Conservation (phyloP, 1,139 yeast species). For the Geotrichum candidum region DNA sequence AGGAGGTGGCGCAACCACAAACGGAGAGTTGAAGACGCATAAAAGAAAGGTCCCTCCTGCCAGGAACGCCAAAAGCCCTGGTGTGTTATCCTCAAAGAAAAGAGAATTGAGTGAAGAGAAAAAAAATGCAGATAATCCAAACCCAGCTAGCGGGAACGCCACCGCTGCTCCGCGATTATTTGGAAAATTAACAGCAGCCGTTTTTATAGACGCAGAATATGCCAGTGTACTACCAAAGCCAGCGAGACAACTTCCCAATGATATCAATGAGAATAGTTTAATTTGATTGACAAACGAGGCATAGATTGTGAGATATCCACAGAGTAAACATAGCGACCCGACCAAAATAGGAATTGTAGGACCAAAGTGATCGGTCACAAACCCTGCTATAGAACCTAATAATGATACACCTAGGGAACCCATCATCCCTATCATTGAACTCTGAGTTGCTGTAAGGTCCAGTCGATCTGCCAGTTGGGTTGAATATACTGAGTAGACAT, state of each 20-base stretch:
- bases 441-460: slow-evolving; percentile 48
- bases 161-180: slow-evolving; percentile 34
- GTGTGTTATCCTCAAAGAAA: slow-evolving; percentile 33
- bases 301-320: slow-evolving; percentile 28
- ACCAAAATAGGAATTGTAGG: slow-evolving; percentile 42
- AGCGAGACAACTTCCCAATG: slow-evolving; percentile 28
- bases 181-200: slow-evolving; percentile 36
- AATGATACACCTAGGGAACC: slow-evolving; percentile 55
- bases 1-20: slow-evolving; percentile 23
- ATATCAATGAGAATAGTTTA: slow-evolving; percentile 23
- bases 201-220: slow-evolving; percentile 32
- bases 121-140: slow-evolving; percentile 36
- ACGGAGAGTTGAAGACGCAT: slow-evolving; percentile 28
- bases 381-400: slow-evolving; percentile 52
- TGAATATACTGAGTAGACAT: slow-evolving; percentile 54
- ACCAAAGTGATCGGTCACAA: slow-evolving; percentile 47
- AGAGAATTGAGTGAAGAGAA: slow-evolving; percentile 30
- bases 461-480: slow-evolving; percentile 54
- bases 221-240: slow-evolving; percentile 35
- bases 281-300: slow-evolving; percentile 25
- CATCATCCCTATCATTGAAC: slow-evolving; percentile 48
- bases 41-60: slow-evolving; percentile 29
- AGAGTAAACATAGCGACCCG: slow-evolving; percentile 27
- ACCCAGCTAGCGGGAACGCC: slow-evolving; percentile 35
- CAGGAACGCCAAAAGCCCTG: slow-evolving; percentile 29